Base-by-base conservation (phyloP, 2,329 filamentous ascomycete species). In the Botrytis squamosa region DNA sequence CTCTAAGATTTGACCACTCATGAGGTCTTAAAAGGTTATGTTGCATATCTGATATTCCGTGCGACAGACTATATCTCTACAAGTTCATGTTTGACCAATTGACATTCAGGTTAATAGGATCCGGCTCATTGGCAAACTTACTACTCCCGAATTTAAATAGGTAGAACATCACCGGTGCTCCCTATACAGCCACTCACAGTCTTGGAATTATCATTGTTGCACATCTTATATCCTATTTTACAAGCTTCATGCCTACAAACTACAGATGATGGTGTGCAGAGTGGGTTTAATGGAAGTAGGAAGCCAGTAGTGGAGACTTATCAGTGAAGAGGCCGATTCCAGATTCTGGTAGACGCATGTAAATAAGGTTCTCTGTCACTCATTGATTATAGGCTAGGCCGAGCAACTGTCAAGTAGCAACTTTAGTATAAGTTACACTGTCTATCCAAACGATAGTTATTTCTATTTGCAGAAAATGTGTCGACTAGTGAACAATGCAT, bases 381-480 rank as follows among this genome's bases (percentile, higher is more conserved):
- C 6, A 6, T n/a, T n/a, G 49, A 6, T 12, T 14, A n/a, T 5
- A 25, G 12, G 2, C 5, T 1, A 12, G 49, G 49, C 12, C 3
- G 9, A 14, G 12, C 14, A 5, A 25, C 25, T n/a, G 10, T 6
- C 4, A n/a, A 52, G 12, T 14, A n/a, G 49, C 5, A 12, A 6
- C 0, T 14, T 14, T 3, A 52, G 22, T 12, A n/a, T 55, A n/a
- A n/a, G 25, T 16, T n/a, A 6, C 2, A 16, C 14, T 7, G 0
- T n/a, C 5, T 3, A 55, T 5, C 3, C 12, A 0, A 55, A 55
- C 1, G 10, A 5, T 55, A 7, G n/a, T 16, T 55, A 14, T 55
- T n/a, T 55, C 12, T n/a, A 16, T 7, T 52, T n/a, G 0, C 12
- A 55, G 25, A 16, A 16, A 55, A n/a, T 0, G 0, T n/a, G 7